These are phyloP conservation scores for Diphasiastrum complanatum DNA, from an alignment of 83 land plant species.

Conservation along the genomic window DNA sequence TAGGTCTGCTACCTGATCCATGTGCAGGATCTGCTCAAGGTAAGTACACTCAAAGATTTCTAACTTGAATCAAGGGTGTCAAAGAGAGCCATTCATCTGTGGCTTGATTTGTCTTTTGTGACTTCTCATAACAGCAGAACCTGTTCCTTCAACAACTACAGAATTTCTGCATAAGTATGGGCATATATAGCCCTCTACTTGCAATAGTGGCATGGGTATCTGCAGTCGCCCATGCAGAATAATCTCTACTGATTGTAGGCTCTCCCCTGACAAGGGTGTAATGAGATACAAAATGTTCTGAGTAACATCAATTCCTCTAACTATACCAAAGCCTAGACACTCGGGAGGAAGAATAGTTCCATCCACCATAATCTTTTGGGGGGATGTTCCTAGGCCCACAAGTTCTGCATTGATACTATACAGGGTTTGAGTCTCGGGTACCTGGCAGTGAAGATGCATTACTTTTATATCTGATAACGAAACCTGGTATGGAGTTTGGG, in stretches of 20 bases:
- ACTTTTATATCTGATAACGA: constrained; percentile 43
- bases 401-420: constrained; percentile 28
- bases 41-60: no score
- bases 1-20: no score
- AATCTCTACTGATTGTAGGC: constrained; percentile 25
- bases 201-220: constrained; percentile 27
- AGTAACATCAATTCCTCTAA: constrained; percentile 23
- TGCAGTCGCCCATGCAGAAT: constrained; percentile 31
- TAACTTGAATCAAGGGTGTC: no score
- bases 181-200: constrained; percentile 23
- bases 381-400: constrained; percentile 22
- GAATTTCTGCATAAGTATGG: constrained; percentile 15
- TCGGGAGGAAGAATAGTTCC: neutral
- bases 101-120: no score
- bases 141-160: constrained; percentile 24
- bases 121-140: constrained; percentile 21
- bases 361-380: neutral
- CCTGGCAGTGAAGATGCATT: constrained; percentile 54
- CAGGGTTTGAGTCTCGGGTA: constrained; percentile 13
- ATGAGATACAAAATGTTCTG: constrained; percentile 22
- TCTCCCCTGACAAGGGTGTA: constrained; percentile 19
- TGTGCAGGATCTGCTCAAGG: no score
- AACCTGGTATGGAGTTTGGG: constrained; percentile 57
- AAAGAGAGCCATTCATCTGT: no score
- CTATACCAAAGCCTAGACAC: constrained; percentile 39